phyloP scores from a whole-genome alignment of 2,329 filamentous ascomycete genomes.

The Aspergillus luchuensis region DNA sequence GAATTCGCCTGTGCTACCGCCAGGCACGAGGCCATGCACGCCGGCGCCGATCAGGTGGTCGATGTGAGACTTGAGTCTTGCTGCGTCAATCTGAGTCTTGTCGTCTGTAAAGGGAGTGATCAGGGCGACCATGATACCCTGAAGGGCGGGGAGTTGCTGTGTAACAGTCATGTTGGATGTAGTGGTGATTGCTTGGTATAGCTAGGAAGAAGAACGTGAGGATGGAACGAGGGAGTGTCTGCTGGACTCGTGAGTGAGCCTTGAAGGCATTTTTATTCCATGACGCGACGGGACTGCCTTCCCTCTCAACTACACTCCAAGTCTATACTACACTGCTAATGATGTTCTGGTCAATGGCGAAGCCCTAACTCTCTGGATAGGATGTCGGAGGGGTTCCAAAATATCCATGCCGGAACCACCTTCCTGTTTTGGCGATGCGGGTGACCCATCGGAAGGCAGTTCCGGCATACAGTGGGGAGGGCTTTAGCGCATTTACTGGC shows the following conservation, averaged over 20 bases:
- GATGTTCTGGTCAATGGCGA: too few species aligned
- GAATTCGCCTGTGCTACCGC: constrained; percentile 56
- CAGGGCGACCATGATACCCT: constrained; percentile 53
- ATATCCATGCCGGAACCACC: not conserved
- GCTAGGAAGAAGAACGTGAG: not conserved
- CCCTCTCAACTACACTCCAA: not conserved
- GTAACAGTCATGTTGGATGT: constrained; percentile 16
- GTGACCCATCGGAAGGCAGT: not conserved
- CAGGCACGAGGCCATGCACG: constrained; percentile 54
- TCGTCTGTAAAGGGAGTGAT: constrained; percentile 53
- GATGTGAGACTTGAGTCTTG: constrained; percentile 48
- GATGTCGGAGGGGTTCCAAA: too few species aligned
- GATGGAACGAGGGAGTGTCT: not conserved
- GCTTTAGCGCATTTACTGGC: not conserved
- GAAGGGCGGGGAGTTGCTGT: constrained; percentile 13
- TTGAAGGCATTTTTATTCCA: not conserved
- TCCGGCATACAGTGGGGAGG: not conserved
- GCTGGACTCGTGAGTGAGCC: not conserved
- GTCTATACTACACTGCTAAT: not conserved
- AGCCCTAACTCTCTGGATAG: not conserved
- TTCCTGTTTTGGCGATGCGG: not conserved
- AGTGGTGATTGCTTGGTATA: not conserved
- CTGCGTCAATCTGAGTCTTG: constrained; percentile 44
- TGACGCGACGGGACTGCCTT: not conserved
- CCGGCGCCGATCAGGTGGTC: constrained; percentile 49